Conservation (phyloP, 305 asterid species). For the Solanum hybrid region DNA sequence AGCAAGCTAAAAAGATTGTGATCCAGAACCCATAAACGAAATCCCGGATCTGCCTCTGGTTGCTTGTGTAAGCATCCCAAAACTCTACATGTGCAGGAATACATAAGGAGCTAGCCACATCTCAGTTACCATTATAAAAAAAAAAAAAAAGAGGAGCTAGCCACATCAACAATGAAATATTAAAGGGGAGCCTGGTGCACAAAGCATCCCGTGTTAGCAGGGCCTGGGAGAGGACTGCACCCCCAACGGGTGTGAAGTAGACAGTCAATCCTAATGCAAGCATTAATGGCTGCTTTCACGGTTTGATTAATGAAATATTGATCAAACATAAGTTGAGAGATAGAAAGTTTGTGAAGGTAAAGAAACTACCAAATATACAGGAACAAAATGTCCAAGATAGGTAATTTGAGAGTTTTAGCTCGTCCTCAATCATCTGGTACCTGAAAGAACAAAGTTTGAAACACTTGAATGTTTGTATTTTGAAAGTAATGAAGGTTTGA, state of each 20-base stretch:
- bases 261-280: neutral
- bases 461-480: neutral
- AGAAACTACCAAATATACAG: conserved; percentile 56
- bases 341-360: neutral
- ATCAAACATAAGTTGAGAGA: neutral
- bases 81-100: neutral
- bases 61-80: neutral
- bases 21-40: neutral
- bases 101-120: neutral
- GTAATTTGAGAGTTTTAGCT: conserved; percentile 66
- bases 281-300: neutral
- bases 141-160: neutral
- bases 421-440: conserved; percentile 81
- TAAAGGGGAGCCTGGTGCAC: neutral
- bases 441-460: conserved; percentile 28
- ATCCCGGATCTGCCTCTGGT: neutral
- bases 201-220: neutral
- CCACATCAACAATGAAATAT: neutral
- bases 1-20: neutral
- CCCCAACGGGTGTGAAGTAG: neutral
- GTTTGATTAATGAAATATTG: neutral
- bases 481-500: neutral
- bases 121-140: neutral
- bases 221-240: neutral
- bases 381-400: conserved; percentile 98